A percentile compares a stretch with the other conserved stretches of the same genome.
These are phyloP conservation scores for Lodderomyces oxycetoniae DNA, from an alignment of 1,139 yeast species.

Conservation along the genomic window DNA sequence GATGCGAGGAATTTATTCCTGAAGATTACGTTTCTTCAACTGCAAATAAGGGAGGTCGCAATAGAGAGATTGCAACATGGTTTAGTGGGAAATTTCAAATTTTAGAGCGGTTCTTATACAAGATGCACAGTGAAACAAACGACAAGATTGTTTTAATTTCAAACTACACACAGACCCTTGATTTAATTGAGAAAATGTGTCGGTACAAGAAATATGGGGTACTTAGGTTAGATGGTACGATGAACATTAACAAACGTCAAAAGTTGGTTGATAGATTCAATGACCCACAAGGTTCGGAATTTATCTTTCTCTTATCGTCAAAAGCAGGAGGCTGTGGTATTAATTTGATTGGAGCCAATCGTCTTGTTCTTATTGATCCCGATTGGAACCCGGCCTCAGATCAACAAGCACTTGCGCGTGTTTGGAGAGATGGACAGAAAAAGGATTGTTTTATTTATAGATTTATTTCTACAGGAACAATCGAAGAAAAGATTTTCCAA, in stretches of 20 bases:
- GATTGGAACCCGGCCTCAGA: conserved; percentile 99
- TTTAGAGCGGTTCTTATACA: conserved; percentile 69
- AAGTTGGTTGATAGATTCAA: conserved; percentile 88
- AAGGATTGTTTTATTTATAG: conserved; percentile 94
- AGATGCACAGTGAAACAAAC: conserved; percentile 74
- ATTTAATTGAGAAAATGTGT: conserved; percentile 83
- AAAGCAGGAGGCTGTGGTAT: conserved; percentile 99
- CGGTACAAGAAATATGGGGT: conserved; percentile 68
- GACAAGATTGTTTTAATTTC: conserved; percentile 94
- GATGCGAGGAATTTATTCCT: conserved; percentile 63
- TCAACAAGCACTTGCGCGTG: conserved; percentile 96
- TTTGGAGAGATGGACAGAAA: conserved; percentile 99
- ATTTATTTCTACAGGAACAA: conserved; percentile 90
- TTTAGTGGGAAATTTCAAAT: conserved; percentile 57
- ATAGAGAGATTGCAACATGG: conserved; percentile 57
- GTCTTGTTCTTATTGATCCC: conserved; percentile 85
- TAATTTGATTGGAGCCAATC: conserved; percentile 91
- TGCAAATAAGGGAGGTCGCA: conserved; percentile 28
- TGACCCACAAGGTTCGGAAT: conserved; percentile 84
- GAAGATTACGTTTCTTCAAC: conserved; percentile 56
- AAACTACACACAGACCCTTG: conserved; percentile 90
- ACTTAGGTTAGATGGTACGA: conserved; percentile 87
- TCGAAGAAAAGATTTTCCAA: conserved; percentile 94
- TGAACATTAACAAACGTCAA: conserved; percentile 89
- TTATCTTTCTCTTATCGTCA: conserved; percentile 82